Evolutionary conservation across 2,329 filamentous ascomycete species (phyloP).

Genomic region (Fusarium haematococcum): DNA sequence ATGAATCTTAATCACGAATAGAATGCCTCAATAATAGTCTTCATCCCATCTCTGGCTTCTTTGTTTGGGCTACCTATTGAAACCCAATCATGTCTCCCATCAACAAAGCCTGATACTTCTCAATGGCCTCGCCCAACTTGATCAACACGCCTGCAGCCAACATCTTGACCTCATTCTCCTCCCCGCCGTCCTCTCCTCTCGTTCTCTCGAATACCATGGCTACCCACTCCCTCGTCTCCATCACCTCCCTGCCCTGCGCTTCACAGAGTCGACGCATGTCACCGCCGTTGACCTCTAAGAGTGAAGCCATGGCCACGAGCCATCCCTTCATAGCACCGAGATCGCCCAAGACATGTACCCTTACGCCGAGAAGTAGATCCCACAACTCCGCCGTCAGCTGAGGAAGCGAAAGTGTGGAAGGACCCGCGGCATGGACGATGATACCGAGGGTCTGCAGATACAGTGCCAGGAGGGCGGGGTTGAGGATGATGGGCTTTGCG

Average conservation of each 20-base stretch:
- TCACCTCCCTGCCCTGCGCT: slow-evolving; percentile 78
- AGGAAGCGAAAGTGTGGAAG: slow-evolving; percentile 79
- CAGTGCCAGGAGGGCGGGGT: slow-evolving; percentile 80
- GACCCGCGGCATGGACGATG: slow-evolving; percentile 84
- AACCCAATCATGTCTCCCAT: slow-evolving; percentile 74
- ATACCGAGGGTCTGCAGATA: slow-evolving; percentile 90
- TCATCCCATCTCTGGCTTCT: background rate
- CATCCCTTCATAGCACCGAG: slow-evolving; percentile 77
- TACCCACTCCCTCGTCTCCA: slow-evolving; percentile 92
- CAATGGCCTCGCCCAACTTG: slow-evolving; percentile 82
- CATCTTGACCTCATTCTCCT: slow-evolving; percentile 85
- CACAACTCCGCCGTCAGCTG: slow-evolving; percentile 88
- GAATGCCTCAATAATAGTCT: slow-evolving; percentile 10
- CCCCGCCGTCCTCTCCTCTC: slow-evolving; percentile 63
- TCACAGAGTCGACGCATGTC: slow-evolving; percentile 79
- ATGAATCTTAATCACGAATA: slow-evolving; percentile 29
- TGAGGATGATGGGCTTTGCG: slow-evolving; percentile 71
- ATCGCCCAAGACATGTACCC: slow-evolving; percentile 70
- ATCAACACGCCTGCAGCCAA: slow-evolving; percentile 83
- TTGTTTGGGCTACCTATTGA: slow-evolving; percentile 6
- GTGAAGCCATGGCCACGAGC: slow-evolving; percentile 80
- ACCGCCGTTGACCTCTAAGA: slow-evolving; percentile 84
- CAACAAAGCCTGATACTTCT: slow-evolving; percentile 81
- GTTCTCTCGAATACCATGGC: slow-evolving; percentile 76
- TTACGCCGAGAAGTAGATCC: slow-evolving; percentile 80